A percentile compares a stretch with the other conserved stretches of the same genome.
These are phyloP conservation scores for Anisodus tanguticus DNA, from an alignment of 257 asterid genomes.

Conservation along the genomic window DNA sequence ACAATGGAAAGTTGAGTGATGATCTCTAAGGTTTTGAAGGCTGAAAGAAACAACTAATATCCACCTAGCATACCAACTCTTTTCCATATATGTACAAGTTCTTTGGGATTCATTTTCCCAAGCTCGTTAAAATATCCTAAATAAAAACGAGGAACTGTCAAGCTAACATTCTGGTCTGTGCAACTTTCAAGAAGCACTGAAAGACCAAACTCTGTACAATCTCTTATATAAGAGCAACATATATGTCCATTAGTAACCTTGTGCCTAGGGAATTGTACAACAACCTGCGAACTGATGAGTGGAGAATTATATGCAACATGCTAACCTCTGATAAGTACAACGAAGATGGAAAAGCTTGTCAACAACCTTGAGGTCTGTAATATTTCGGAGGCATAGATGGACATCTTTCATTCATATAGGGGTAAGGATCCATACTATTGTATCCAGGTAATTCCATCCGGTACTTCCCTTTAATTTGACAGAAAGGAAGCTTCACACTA, in stretches of 20 bases:
- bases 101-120: constrained; percentile 30
- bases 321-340: constrained; percentile 24
- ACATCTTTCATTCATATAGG: constrained; percentile 90
- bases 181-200: neutral
- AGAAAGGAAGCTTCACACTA: constrained; percentile 73
- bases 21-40: neutral
- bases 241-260: constrained; percentile 11
- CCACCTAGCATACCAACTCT: neutral
- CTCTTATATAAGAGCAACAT: constrained; percentile 24
- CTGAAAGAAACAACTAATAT: neutral
- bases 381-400: constrained; percentile 85
- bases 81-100: constrained; percentile 9
- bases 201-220: constrained; percentile 24
- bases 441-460: constrained; percentile 82
- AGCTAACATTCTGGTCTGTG: constrained; percentile 23
- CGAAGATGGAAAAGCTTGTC: constrained; percentile 34
- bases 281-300: constrained; percentile 23
- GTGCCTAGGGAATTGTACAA: neutral
- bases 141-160: neutral
- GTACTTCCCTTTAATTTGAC: constrained; percentile 82
- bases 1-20: constrained; percentile 5
- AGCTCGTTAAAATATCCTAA: neutral
- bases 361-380: constrained; percentile 71
- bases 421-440: constrained; percentile 68
- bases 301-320: constrained; percentile 7